Evolutionary conservation across 495 filamentous ascomycete species (phyloP), one percentile per base, ranked within the genome.

Genomic region (Aspergillus biplanus): DNA sequence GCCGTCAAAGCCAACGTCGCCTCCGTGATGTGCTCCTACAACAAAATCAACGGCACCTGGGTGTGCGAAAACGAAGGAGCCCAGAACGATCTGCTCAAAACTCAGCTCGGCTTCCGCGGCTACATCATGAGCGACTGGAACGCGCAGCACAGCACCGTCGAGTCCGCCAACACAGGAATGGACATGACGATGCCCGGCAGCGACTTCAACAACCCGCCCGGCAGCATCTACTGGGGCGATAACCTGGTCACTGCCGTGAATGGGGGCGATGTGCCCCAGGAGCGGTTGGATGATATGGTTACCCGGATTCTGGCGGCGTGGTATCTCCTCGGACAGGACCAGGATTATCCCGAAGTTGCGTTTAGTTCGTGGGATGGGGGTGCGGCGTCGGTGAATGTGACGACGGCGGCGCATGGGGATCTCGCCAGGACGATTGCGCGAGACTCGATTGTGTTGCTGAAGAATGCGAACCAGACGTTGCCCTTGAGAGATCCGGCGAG

Each of bases 1-100:
- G 85, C 87, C 0, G 82, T 89, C 1, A 81, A 80, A 37, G 87
- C 89, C 1, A 82, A 85, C 6, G 83, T 81, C 4, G 86, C 81
- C 1, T 84, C 78, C 50, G 77, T 90, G 48, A 90, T 91, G 87
- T 90, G 88, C 73, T 87, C 86, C 5, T 92, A 92, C 64, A 83
- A 90, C 52, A 81, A 86, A 8, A 56, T 91, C 35, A 90, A 91
- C 67, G 85, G 85, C 44, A 86, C 83, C 2, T 88, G 88, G 58
- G 83, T 83, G 5, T 92, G 88, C 62, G 76, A 85, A 64, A 90
- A 90, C 67, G 83, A 80, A 59, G 83, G 89, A 46, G 70, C 78
- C 0, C 78, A 87, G 48, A 89, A 88, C 65, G 82, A 83, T 1
- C 66, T 91, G 1, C 73, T 92, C 5, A 92, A 91, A 65, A 78